Base-by-base conservation (phyloP, 2,329 filamentous ascomycete genomes). In the Fusarium foetens region DNA sequence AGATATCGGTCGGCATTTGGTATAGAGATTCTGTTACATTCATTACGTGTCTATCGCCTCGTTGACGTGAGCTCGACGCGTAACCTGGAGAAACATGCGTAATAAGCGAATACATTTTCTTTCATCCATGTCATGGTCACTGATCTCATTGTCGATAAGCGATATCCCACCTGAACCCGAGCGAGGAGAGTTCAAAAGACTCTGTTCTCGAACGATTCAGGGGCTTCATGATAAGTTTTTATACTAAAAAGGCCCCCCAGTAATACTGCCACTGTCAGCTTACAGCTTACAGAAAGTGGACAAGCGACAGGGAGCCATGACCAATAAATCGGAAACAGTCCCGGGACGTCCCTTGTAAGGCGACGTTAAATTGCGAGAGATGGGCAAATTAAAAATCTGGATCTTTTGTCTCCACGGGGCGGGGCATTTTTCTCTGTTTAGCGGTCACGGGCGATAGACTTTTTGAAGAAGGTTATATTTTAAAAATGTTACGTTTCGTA, bases 111-210 rank as follows among this genome's bases (percentile, higher is more conserved):
- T 31, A 23, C 21, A 42, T 33, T 35, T 13, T 31, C 45, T 17
- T 41, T 10, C 8, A 71, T 51, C 54, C 36, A 49, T 65, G 54
- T 19, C 43, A 23, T 29, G 23, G 52, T 43, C 43, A 54, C 51
- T 39, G 68, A 69, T 69, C 65, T 12, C 29, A 38, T 31, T 48
- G 36, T 41, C 62, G 69, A 71, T 70, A 71, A 71, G 68, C 68
- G 69, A 70, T 48, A 52, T 63, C 42, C 33, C 29, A 38, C 29
- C 35, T 27, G 21, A 16, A 2, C 19, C 23, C 12, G n/a, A 43
- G n/a, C 14, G 36, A 62, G 42, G 33, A 33, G n/a, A 12, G 10
- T 25, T 17, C 49, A n/a, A 54, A 23, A 29, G 33, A 58, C 27
- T 52, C 21, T 31, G 43, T 27, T 53, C 49, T 67, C 38, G 33